Percentiles rank a stretch among this genome's conserved stretches.
phyloP scores from a whole-genome alignment of 1,284 basidiomycete species.

The Leccinum subfulvum region DNA sequence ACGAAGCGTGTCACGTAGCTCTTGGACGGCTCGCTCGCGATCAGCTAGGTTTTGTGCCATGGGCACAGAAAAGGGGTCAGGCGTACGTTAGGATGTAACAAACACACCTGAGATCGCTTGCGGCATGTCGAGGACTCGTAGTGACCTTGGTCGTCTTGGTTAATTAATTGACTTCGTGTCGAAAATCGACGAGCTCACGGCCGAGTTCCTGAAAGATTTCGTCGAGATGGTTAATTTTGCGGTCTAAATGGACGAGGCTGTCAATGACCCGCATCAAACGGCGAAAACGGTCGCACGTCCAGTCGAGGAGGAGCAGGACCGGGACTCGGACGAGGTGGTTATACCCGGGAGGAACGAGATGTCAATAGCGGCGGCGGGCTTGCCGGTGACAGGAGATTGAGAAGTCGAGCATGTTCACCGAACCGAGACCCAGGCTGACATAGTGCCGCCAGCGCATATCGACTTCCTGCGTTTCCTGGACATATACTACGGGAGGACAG shows the following conservation, averaged over 20 bases:
- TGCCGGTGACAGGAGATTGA: constrained; percentile 15
- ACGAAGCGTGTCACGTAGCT: neutral
- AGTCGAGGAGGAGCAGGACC: constrained; percentile 15
- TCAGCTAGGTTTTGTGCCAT: neutral
- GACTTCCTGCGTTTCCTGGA: constrained; percentile 72
- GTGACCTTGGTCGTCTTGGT: neutral
- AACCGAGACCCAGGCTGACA: constrained; percentile 18
- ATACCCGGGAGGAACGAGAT: constrained; percentile 4
- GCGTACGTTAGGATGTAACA: neutral
- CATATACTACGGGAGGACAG: constrained; percentile 71
- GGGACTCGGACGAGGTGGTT: neutral
- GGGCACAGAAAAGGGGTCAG: neutral
- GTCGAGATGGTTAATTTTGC: neutral
- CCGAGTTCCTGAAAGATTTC: neutral
- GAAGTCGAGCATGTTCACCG: constrained; percentile 17
- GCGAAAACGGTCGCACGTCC: constrained; percentile 44
- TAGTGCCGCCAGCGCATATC: constrained; percentile 48
- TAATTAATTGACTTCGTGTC: neutral
- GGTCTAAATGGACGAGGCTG: too few relatives aligned
- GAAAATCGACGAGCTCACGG: neutral
- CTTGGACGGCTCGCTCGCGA: neutral
- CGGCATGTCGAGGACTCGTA: neutral
- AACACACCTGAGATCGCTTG: neutral
- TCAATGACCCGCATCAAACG: constrained; percentile 35
- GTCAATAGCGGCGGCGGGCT: constrained; percentile 24